Evolutionary conservation across 495 filamentous ascomycete species (phyloP), one percentile per base, ranked within the genome.

Genomic region (Gamarada debralockiae): DNA sequence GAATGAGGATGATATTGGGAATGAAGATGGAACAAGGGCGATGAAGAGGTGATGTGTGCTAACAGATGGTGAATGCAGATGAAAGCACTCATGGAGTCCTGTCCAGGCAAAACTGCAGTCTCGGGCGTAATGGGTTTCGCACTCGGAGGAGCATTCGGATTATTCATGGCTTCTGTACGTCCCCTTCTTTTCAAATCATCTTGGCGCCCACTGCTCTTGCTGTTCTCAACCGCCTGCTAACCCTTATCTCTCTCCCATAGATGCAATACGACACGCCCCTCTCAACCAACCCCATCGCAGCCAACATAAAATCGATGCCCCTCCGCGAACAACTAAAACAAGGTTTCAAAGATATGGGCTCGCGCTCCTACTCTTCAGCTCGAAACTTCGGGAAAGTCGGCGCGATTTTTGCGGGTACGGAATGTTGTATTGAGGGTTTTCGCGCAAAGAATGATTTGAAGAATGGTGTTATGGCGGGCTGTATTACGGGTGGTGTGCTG

Each of bases 381-480:
- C 95, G 95, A 73, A 97, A 96, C 69, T 98, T 98, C 70, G 95
- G 87, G 22, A 80, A 87, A 39, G 85, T 98, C 39, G 93, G 93
- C 44, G 87, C 90, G 0, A 78, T 97, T 8, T 98, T 92, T 71
- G 75, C 81, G 14, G 95, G 93, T 20, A 95, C 92, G 12, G 93
- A 98, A 73, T 98, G 93, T 73, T 89, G 86, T 48, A 92, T 98
- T 55, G 95, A 97, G 66, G 92, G 90, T 0, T 76, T 87, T 53
- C 78, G 93, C 9, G 93, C 93, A 2, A 96, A 95, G 75, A 96
- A 96, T 67, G 93, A 97, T 69, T 66, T 97, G 36, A 83, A 75
- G 50, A 98, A 98, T 73, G 89, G 90, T 27, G 81, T 92, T 6
- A 79, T 84, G 7, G 89, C 92, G 2, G 93, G 93, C 0, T 97